Conservation (phyloP, 225 moss, liverwort and hornwort species). For the Asterella californica region DNA sequence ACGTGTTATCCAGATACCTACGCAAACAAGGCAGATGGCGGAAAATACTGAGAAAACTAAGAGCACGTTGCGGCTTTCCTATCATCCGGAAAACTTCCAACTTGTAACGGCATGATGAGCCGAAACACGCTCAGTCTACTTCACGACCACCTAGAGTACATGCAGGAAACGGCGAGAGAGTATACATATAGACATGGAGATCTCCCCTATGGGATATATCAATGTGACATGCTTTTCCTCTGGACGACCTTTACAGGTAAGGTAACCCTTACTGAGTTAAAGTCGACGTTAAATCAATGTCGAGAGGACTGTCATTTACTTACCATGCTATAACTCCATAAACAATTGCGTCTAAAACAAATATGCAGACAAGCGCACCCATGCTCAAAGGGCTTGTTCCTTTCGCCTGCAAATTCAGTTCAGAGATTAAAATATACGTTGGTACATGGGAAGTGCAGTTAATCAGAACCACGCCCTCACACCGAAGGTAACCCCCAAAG, state of each 20-base stretch:
- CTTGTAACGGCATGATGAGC: neutral
- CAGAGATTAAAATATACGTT: neutral
- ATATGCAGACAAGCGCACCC: conserved; percentile 72
- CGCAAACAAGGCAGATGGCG: neutral
- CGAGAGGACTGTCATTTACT: neutral
- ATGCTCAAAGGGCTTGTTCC: conserved; percentile 72
- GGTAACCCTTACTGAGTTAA: neutral
- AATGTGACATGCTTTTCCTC: neutral
- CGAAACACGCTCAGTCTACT: neutral
- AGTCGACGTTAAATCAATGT: neutral
- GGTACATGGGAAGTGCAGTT: too few relatives aligned
- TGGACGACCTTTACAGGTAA: neutral
- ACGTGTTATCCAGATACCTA: conserved; percentile 87
- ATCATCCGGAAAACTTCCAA: neutral
- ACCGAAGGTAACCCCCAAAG: too few relatives aligned
- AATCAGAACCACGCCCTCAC: too few relatives aligned
- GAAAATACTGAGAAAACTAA: neutral
- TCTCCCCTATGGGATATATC: neutral
- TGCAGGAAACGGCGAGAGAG: neutral
- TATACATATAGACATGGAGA: neutral
- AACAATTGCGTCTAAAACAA: conserved; percentile 56
- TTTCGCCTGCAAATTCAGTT: conserved; percentile 38
- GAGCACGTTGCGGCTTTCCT: neutral
- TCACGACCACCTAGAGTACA: too few relatives aligned
- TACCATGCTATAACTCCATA: conserved; percentile 75